A percentile compares a stretch with the other conserved stretches of the same genome.
Evolutionary conservation across 1,139 yeast genomes (phyloP).

Genomic region (Blastobotrys raffinosifermentans): DNA sequence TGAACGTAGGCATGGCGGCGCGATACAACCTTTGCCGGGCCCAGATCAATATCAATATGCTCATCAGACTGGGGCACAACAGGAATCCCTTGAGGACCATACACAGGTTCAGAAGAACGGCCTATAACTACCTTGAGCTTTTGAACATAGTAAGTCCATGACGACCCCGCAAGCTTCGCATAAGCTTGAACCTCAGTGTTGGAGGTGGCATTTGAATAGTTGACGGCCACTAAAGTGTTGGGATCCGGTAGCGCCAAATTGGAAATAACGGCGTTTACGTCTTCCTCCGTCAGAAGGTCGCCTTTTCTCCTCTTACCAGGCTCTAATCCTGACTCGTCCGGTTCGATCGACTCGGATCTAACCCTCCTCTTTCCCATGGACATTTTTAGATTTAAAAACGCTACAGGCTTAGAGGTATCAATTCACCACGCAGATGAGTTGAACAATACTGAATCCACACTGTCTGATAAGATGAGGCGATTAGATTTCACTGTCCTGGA

Average conservation of each 20-base stretch:
- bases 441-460: too few relatives aligned
- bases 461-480: too few relatives aligned
- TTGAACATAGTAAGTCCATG: slow-evolving; percentile 93
- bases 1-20: slow-evolving; percentile 82
- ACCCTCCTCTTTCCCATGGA: too few relatives aligned
- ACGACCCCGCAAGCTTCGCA: slow-evolving; percentile 89
- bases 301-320: too few relatives aligned
- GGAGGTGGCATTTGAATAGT: slow-evolving; percentile 53
- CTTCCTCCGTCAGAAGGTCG: slow-evolving; percentile 23
- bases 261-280: slow-evolving; percentile 43
- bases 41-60: slow-evolving; percentile 77
- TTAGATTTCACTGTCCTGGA: too few relatives aligned
- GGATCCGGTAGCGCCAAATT: slow-evolving; percentile 41
- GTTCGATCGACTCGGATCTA: too few relatives aligned
- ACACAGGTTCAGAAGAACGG: slow-evolving; percentile 58
- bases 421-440: too few relatives aligned
- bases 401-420: too few relatives aligned
- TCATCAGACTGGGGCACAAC: slow-evolving; percentile 15
- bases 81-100: slow-evolving; percentile 14
- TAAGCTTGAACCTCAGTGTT: slow-evolving; percentile 92
- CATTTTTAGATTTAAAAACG: too few relatives aligned
- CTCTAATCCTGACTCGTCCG: too few relatives aligned
- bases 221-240: slow-evolving; percentile 40
- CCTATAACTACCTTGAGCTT: slow-evolving; percentile 76
- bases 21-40: slow-evolving; percentile 94